Evolutionary conservation across 1,284 basidiomycete genomes (phyloP), one percentile per base, ranked within the genome.

Genomic region (Vanrija sp.): DNA sequence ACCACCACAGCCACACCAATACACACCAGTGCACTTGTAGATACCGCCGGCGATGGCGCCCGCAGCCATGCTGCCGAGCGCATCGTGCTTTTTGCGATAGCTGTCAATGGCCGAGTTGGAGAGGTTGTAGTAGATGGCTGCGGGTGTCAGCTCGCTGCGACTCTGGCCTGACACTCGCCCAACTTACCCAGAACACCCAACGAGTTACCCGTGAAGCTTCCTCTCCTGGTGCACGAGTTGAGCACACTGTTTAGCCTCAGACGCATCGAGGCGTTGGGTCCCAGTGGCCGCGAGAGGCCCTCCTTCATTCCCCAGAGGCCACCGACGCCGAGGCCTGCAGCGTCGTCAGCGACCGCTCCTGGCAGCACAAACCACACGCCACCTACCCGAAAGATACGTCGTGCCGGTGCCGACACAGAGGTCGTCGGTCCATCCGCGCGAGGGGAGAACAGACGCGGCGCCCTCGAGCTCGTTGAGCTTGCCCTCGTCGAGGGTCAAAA

Each of bases 401-500:
- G 94, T 96, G 55, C 96, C 96, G 68, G 95, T 98, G 66, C 96
- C 96, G 79, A 98, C 98, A 84, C 93, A 97, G 59, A 99, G 81
- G 79, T 98, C 96, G 81, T 99, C 96, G 78, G 91, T 91, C 94
- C 93, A 99, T 57, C 96, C 95, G 77, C 96, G 83, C 73, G 88
- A 90, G 67, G 92, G 91, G 65, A 95, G 83, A 60, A 91, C 89
- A 61, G 89, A 89, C 68, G 83, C 83, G 69, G 88, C 83, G 58
- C 93, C 91, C 73, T 89, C 88, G 65, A 94, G 80, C 57, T 91
- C 85, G 77, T 80, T 88, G 71, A 88, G 85, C 81, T 95, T 91
- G 80, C 94, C 89, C 79, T 98, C 90, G 67, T 98, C 91, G 61
- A 98, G 82, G 69, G 89, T 81, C 58, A 98, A 80, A 79, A 95